These are phyloP conservation scores for Trichocladium uniseriatum DNA, from an alignment of 495 filamentous ascomycete genomes.

Conservation along the genomic window DNA sequence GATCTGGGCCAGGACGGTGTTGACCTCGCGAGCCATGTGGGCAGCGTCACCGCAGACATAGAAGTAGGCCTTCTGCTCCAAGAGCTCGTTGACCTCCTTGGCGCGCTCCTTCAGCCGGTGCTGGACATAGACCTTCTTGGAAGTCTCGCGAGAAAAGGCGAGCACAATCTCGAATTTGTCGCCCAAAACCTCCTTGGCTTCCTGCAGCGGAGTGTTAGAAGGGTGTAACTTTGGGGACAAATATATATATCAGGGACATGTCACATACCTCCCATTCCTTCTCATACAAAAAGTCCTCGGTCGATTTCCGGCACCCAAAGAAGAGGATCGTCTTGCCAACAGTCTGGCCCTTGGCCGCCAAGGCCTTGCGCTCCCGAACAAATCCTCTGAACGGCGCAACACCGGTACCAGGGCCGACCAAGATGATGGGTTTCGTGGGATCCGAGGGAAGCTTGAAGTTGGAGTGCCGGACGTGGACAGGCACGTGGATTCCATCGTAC, in stretches of 20 bases:
- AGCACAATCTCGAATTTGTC: slow-evolving; percentile 80
- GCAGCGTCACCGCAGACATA: slow-evolving; percentile 98
- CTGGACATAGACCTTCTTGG: slow-evolving; percentile 94
- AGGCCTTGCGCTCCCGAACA: slow-evolving; percentile 81
- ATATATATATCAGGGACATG: background rate
- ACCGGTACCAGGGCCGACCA: slow-evolving; percentile 94
- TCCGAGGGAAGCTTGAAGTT: slow-evolving; percentile 99
- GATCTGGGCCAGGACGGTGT: slow-evolving; percentile 71
- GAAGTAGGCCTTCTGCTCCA: slow-evolving; percentile 83
- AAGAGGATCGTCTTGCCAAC: slow-evolving; percentile 89
- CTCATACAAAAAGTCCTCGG: slow-evolving; percentile 87
- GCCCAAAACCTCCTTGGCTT: slow-evolving; percentile 71
- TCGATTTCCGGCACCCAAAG: slow-evolving; percentile 78
- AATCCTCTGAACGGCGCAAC: slow-evolving; percentile 95
- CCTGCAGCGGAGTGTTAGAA: slow-evolving; percentile 38
- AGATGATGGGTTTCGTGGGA: slow-evolving; percentile 84
- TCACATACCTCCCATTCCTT: slow-evolving; percentile 84
- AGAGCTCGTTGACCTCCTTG: slow-evolving; percentile 75
- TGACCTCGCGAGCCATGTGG: slow-evolving; percentile 98
- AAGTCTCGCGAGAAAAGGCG: slow-evolving; percentile 81
- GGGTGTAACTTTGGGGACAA: background rate
- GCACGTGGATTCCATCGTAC: slow-evolving; percentile 92
- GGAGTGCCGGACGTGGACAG: slow-evolving; percentile 92
- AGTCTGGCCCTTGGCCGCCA: slow-evolving; percentile 67
- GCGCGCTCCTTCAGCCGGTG: slow-evolving; percentile 79